These are phyloP conservation scores for Capsicum chinense DNA, from an alignment of 257 asterid genomes.

Conservation along the genomic window DNA sequence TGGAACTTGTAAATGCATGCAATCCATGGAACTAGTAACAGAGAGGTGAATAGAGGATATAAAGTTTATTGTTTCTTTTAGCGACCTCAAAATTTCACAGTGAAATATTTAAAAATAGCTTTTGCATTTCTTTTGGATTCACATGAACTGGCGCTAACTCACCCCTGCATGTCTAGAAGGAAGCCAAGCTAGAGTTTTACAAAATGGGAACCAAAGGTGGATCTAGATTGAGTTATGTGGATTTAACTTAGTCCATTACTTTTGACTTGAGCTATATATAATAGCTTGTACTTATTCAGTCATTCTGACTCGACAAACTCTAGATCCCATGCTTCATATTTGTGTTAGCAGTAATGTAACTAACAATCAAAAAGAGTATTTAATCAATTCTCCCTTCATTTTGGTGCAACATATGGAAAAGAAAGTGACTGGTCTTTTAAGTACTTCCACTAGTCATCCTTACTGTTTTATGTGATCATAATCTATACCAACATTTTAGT, in stretches of 20 bases:
- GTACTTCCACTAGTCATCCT: too few species aligned
- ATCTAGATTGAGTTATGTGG: too few species aligned
- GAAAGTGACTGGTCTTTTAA: background rate
- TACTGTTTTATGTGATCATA: too few species aligned
- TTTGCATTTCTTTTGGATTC: background rate
- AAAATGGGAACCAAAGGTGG: background rate
- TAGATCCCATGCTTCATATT: background rate
- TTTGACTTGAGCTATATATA: background rate
- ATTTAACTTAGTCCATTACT: background rate
- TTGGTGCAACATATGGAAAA: background rate
- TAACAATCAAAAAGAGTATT: background rate
- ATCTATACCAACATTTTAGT: too few species aligned
- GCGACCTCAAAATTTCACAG: background rate
- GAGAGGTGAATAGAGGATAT: background rate
- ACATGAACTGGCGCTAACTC: background rate
- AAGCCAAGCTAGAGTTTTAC: background rate
- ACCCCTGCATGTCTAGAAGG: background rate
- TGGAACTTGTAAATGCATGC: background rate
- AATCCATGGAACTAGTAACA: background rate
- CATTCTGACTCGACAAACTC: background rate
- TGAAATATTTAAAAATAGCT: background rate
- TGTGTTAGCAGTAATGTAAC: background rate
- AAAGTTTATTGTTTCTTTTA: background rate
- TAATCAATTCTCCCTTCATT: background rate
- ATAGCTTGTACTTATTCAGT: background rate